These are phyloP conservation scores for Caloboletus firmus DNA, from an alignment of 1,284 basidiomycete species.

Conservation along the genomic window DNA sequence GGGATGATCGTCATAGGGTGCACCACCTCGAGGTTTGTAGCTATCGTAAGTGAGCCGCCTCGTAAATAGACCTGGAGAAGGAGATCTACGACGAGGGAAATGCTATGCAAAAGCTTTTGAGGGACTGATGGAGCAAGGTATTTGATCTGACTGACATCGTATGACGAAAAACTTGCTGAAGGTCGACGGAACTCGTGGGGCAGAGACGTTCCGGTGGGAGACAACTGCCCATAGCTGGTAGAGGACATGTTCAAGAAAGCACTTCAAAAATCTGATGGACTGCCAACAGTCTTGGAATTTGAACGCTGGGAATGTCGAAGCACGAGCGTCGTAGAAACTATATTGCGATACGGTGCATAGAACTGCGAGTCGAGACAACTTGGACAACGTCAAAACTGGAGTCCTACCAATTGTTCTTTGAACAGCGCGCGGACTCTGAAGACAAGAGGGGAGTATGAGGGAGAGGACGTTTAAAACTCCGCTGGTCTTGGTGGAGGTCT, in stretches of 20 bases:
- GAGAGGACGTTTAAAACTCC: conserved; percentile 36
- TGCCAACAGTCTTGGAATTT: conserved; percentile 7
- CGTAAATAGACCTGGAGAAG: conserved; percentile 44
- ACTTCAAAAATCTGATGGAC: conserved; percentile 6
- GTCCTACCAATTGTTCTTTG: conserved; percentile 14
- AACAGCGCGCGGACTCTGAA: conserved; percentile 6
- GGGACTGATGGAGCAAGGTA: conserved; percentile 16
- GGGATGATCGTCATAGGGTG: conserved; percentile 43
- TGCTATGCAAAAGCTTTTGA: conserved; percentile 40
- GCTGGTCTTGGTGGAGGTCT: conserved; percentile 18
- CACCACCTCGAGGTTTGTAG: conserved; percentile 44
- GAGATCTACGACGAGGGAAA: conserved; percentile 43
- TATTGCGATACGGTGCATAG: conserved; percentile 7
- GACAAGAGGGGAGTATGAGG: conserved; percentile 22
- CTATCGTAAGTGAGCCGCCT: conserved; percentile 51
- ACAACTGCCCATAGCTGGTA: conserved; percentile 27
- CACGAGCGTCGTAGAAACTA: conserved; percentile 1
- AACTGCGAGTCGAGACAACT: conserved; percentile 2
- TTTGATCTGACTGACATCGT: conserved; percentile 38
- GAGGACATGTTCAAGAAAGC: conserved; percentile 27
- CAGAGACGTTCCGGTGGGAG: conserved; percentile 27
- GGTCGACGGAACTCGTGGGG: conserved; percentile 34
- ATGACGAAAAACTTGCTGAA: conserved; percentile 20
- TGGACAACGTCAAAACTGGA: background rate
- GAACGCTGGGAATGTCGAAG: conserved; percentile 9